Evolutionary conservation across 2,329 filamentous ascomycete species (phyloP).

Genomic region (Fusarium euwallaceae): DNA sequence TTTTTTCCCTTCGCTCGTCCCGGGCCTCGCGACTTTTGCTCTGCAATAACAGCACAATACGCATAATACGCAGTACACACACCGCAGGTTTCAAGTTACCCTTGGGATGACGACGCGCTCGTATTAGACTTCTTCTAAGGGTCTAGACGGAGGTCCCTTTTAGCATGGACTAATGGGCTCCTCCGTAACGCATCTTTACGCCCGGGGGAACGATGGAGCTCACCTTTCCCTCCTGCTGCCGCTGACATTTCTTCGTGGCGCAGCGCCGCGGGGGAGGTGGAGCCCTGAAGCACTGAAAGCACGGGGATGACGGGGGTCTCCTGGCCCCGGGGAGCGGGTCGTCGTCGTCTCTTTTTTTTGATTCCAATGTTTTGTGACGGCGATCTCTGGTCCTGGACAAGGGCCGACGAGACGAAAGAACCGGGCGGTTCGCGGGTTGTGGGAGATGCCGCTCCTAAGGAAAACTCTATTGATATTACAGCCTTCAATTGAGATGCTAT

Average conservation of each 20-base stretch:
- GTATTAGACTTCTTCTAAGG: slow-evolving; percentile 4
- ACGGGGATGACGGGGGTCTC: slow-evolving; percentile 17
- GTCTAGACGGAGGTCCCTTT: slow-evolving; percentile 16
- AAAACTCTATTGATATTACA: neutral
- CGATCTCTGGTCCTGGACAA: slow-evolving; percentile 17
- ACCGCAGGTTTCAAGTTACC: neutral
- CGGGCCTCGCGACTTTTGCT: neutral
- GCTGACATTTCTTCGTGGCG: slow-evolving; percentile 41
- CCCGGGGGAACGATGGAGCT: slow-evolving; percentile 1
- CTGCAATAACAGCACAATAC: neutral
- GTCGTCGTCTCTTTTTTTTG: neutral
- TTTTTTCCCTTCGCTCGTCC: neutral
- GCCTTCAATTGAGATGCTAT: neutral
- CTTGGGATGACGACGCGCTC: slow-evolving; percentile 5
- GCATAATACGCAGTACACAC: neutral
- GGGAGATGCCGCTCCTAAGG: neutral
- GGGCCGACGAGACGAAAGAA: too few species aligned
- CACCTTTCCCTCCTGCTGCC: slow-evolving; percentile 16
- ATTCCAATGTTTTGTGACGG: slow-evolving; percentile 9
- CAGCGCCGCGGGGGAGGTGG: slow-evolving; percentile 36
- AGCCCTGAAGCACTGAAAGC: slow-evolving; percentile 26
- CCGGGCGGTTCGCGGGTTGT: neutral
- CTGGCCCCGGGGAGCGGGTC: slow-evolving; percentile 6
- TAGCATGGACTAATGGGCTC: neutral
- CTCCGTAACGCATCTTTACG: slow-evolving; percentile 10